Evolutionary conservation across 257 asterid genomes (phyloP).

Genomic region (Ilex asprella): DNA sequence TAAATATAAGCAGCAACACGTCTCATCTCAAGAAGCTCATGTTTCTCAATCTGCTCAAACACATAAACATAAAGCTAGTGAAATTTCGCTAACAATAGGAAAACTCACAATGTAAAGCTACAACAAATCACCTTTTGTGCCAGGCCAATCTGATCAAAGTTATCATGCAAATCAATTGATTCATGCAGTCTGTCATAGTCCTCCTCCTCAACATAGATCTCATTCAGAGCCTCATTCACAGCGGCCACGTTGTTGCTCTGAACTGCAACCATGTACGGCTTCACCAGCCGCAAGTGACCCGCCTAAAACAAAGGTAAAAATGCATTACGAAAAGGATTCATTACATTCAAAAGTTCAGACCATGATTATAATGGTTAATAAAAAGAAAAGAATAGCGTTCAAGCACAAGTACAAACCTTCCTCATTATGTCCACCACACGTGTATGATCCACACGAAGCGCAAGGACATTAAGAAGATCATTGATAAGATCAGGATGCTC

Average conservation of each 20-base stretch:
- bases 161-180: slow-evolving; percentile 90
- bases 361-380: background rate
- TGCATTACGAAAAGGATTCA: slow-evolving; percentile 14
- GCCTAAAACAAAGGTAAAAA: slow-evolving; percentile 49
- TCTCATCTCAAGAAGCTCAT: slow-evolving; percentile 99
- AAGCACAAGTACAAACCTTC: slow-evolving; percentile 47
- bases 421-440: slow-evolving; percentile 99
- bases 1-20: slow-evolving; percentile 98
- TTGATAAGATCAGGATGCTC: slow-evolving; percentile 98
- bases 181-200: slow-evolving; percentile 95
- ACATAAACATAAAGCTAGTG: background rate
- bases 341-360: background rate
- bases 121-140: slow-evolving; percentile 77
- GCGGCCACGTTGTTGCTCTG: slow-evolving; percentile 98
- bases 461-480: slow-evolving; percentile 92
- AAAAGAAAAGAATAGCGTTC: background rate
- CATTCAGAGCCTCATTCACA: slow-evolving; percentile 94
- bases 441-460: slow-evolving; percentile 93
- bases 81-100: slow-evolving; percentile 7
- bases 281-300: slow-evolving; percentile 85
- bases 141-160: slow-evolving; percentile 95
- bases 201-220: slow-evolving; percentile 96
- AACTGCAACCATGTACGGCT: slow-evolving; percentile 99
- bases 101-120: slow-evolving; percentile 8
- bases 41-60: slow-evolving; percentile 83